Evolutionary conservation across 2,329 filamentous ascomycete genomes (phyloP).

Genomic region (Penicillium thymicola): DNA sequence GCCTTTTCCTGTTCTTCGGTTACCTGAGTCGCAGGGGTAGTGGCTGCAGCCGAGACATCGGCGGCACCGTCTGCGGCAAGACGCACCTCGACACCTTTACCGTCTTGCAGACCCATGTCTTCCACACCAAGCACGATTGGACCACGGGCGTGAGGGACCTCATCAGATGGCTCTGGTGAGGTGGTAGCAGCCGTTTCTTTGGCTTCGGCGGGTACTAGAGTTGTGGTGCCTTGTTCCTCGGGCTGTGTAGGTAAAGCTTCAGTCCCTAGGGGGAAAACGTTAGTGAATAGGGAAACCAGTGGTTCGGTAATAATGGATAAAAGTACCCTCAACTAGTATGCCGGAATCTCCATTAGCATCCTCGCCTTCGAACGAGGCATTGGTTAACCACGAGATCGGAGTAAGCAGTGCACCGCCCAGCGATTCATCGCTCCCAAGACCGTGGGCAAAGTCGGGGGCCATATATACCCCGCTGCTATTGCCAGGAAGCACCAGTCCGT

Average conservation of each 20-base stretch:
- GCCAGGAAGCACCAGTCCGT: conserved; percentile 51
- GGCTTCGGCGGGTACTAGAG: conserved; percentile 1
- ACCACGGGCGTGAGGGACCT: conserved; percentile 73
- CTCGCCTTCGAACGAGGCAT: conserved; percentile 31
- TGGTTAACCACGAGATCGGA: conserved; percentile 82
- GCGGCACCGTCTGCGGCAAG: conserved; percentile 24
- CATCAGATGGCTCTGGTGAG: conserved; percentile 56
- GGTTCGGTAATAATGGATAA: not conserved
- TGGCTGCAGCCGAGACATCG: conserved; percentile 4
- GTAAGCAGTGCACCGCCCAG: conserved; percentile 87
- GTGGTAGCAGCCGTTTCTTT: conserved; percentile 20
- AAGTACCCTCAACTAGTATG: conserved; percentile 22
- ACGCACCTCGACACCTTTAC: conserved; percentile 45
- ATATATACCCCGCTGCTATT: conserved; percentile 37
- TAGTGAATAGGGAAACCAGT: not conserved
- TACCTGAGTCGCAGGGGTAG: conserved; percentile 4
- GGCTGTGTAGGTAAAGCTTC: conserved; percentile 6
- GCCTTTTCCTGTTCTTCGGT: conserved; percentile 11
- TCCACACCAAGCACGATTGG: conserved; percentile 80
- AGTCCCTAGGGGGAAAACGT: not conserved
- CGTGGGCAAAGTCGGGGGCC: conserved; percentile 31
- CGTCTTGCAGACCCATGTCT: conserved; percentile 74
- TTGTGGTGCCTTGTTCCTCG: not conserved
- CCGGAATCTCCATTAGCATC: conserved; percentile 17
- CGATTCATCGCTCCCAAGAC: conserved; percentile 78